Conservation (phyloP, 345 rosid genomes). For the Capsella bursapastoris region DNA sequence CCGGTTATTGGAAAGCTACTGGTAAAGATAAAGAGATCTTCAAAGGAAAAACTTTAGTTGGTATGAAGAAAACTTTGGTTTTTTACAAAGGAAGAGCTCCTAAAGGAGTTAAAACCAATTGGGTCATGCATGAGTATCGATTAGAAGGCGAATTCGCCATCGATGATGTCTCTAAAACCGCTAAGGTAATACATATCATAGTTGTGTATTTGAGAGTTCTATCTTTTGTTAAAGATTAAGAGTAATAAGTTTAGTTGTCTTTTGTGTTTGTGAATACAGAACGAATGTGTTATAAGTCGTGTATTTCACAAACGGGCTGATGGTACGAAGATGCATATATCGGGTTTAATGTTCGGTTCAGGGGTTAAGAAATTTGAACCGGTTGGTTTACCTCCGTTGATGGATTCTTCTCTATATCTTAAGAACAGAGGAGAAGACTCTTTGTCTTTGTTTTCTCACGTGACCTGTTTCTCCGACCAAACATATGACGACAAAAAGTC, state of each 20-base stretch:
- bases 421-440: conserved; percentile 28
- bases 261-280: conserved; percentile 48
- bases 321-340: conserved; percentile 54
- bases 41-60: conserved; percentile 60
- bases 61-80: conserved; percentile 89
- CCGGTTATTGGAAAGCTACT: conserved; percentile 71
- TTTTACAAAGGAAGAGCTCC: conserved; percentile 89
- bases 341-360: conserved; percentile 47
- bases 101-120: conserved; percentile 72
- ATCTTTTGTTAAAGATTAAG: no score
- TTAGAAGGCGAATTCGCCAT: conserved; percentile 61
- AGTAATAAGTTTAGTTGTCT: no score
- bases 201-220: no score
- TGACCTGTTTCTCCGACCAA: conserved; percentile 81
- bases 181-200: conserved; percentile 47
- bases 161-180: conserved; percentile 49
- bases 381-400: conserved; percentile 56
- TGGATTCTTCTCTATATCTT: conserved; percentile 53
- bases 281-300: conserved; percentile 79
- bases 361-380: conserved; percentile 28
- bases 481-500: conserved; percentile 43
- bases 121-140: conserved; percentile 88
- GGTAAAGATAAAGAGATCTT: conserved; percentile 62
- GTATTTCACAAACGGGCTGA: conserved; percentile 60
- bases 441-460: conserved; percentile 45